Percentiles rank a stretch among this genome's conserved stretches.
Evolutionary conservation across 1,284 basidiomycete genomes (phyloP).

Genomic region (Sporisorium graminicola): DNA sequence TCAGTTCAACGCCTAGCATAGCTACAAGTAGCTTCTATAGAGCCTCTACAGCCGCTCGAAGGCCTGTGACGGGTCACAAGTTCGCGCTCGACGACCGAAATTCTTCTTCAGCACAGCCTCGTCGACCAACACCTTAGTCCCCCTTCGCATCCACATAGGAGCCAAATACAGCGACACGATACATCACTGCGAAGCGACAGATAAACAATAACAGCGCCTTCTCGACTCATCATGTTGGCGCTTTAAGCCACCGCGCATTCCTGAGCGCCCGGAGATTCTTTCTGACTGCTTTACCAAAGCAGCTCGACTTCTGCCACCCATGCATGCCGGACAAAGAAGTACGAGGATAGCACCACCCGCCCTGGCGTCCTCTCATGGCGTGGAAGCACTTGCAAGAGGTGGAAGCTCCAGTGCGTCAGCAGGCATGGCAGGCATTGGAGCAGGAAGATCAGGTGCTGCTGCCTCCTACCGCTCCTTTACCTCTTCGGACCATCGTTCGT

Average conservation of each 20-base stretch:
- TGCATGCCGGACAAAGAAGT: slow-evolving; percentile 31
- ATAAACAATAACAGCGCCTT: background rate
- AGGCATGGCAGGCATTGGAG: slow-evolving; percentile 41
- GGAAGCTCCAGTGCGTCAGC: slow-evolving; percentile 12
- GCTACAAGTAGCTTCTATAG: background rate
- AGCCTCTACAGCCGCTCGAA: background rate
- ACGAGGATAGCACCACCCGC: background rate
- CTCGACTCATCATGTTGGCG: slow-evolving; percentile 1
- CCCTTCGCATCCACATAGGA: background rate
- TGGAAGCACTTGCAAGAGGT: slow-evolving; percentile 3
- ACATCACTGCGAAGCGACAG: background rate
- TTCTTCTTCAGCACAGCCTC: slow-evolving; percentile 6
- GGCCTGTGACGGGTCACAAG: background rate
- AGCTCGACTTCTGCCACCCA: background rate
- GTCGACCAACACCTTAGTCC: background rate
- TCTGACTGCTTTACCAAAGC: background rate
- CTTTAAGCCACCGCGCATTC: slow-evolving; percentile 1
- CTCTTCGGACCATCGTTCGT: slow-evolving; percentile 5
- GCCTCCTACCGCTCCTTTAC: slow-evolving; percentile 21
- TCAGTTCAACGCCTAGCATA: background rate
- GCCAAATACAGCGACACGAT: background rate
- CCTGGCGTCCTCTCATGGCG: background rate
- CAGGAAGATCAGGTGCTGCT: slow-evolving; percentile 18
- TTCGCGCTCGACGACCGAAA: background rate
- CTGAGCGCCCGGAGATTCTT: background rate